Conservation (phyloP, 2,329 filamentous ascomycete species). For the Incumbomyces delicatus region DNA sequence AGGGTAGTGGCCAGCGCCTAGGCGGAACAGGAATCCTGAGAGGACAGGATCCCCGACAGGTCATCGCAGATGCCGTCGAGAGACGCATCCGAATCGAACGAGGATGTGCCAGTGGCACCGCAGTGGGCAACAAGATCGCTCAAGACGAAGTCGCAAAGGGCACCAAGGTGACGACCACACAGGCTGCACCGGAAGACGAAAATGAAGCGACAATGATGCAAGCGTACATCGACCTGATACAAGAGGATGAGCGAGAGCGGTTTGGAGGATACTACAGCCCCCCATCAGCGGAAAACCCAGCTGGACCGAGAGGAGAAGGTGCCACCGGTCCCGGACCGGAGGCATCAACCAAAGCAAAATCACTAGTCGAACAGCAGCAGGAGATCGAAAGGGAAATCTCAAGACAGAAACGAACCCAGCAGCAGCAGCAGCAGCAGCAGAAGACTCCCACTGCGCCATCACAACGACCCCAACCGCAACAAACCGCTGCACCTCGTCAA, state of each 20-base stretch:
- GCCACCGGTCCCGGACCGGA: constrained; percentile 30
- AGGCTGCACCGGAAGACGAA: constrained; percentile 78
- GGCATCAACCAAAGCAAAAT: constrained; percentile 17
- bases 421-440: too few species aligned
- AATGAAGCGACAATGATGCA: constrained; percentile 80
- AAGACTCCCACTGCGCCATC: constrained; percentile 22
- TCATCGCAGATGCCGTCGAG: constrained; percentile 63
- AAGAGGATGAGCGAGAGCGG: constrained; percentile 61
- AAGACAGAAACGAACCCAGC: not conserved
- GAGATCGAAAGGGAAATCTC: constrained; percentile 11
- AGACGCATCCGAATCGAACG: constrained; percentile 56
- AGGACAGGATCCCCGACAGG: constrained; percentile 58
- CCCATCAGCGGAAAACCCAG: constrained; percentile 44
- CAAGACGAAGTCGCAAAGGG: constrained; percentile 52
- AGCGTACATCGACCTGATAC: constrained; percentile 75
- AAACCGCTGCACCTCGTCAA: constrained; percentile 20
- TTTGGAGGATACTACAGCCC: constrained; percentile 48
- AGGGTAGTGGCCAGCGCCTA: constrained; percentile 59
- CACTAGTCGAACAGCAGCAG: constrained; percentile 11
- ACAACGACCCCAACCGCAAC: constrained; percentile 31
- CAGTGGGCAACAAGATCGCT: constrained; percentile 55
- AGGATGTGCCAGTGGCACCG: constrained; percentile 66
- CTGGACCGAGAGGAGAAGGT: constrained; percentile 33
- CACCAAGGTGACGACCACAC: constrained; percentile 66
- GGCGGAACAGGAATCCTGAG: constrained; percentile 52